Base-by-base conservation (phyloP, 352 stramenopile species). In the Globisporangium mamillatum region DNA sequence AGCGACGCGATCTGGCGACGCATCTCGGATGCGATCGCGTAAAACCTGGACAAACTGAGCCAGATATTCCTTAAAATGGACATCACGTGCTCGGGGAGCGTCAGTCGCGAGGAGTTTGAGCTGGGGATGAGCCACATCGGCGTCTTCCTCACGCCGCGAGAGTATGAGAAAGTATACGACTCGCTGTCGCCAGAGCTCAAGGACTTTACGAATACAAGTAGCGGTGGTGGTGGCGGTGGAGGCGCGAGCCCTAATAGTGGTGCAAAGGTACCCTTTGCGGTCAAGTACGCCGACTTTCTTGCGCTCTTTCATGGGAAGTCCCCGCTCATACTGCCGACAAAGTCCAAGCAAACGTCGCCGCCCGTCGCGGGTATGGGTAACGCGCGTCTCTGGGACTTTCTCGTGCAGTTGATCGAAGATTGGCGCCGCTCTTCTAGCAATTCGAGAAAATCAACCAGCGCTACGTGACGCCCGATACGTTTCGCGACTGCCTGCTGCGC, bases 61-160 rank as follows among this genome's bases (percentile, higher is more conserved):
- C 82, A 90, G 60, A 84, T 94, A 60, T 94, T 90, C 63, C 77
- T 89, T 36, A 91, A 90, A 38, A 92, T 94, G 79, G 86, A 94
- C 62, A 83, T 94, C n/a, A 76, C 79, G 70, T 88, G 82, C 67
- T 79, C 82, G 0, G 86, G 79, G 0, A 82, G 76, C 54, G 73
- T 94, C 38, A 89, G 62, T 34, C 80, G 78, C 9, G 82, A 92
- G 18, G 86, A 94, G 48, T 86, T 92, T 60, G 80, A 90, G 68
- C 70, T 92, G 4, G 86, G 82, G 2, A 48, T 94, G 58, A 88
- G 74, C 38, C 86, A 94, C 66, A 84, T 91, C 22, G 86, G 84
- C 34, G 78, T 94, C 6, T 91, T 91, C 60, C 70, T 94, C 24
- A 92, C 83, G 2, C 63, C 75, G 0, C 70, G 79, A 4, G 86